Conservation (phyloP, 1,284 basidiomycete genomes). For the Irpex lacteus region DNA sequence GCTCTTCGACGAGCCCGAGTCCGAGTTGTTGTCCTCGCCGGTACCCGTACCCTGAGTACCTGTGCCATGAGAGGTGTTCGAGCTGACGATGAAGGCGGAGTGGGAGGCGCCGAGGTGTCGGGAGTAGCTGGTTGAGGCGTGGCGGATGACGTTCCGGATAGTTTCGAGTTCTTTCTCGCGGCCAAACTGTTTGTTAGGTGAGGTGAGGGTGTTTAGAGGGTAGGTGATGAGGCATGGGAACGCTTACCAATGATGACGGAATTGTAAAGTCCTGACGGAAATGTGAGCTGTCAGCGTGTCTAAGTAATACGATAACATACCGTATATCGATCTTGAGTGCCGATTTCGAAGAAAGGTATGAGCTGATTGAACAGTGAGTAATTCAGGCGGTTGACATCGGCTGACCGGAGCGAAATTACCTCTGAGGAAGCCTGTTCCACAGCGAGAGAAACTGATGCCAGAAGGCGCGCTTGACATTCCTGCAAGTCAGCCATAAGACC, state of each 20-base stretch:
- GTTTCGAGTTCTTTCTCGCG: slow-evolving; percentile 66
- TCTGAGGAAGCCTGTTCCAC: slow-evolving; percentile 55
- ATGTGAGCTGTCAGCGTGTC: neutral
- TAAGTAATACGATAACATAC: slow-evolving; percentile 30
- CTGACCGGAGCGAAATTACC: slow-evolving; percentile 28
- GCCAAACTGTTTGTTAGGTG: slow-evolving; percentile 46
- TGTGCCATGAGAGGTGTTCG: slow-evolving; percentile 34
- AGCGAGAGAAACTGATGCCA: slow-evolving; percentile 53
- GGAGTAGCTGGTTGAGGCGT: slow-evolving; percentile 62
- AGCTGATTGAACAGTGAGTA: slow-evolving; percentile 37
- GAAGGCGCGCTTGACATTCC: slow-evolving; percentile 60
- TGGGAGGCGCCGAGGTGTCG: slow-evolving; percentile 45
- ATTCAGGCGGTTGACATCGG: neutral
- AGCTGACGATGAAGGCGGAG: slow-evolving; percentile 37
- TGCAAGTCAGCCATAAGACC: slow-evolving; percentile 64
- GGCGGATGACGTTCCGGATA: slow-evolving; percentile 62
- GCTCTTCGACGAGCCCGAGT: slow-evolving; percentile 45
- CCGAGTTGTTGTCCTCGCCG: slow-evolving; percentile 38
- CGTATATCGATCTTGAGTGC: slow-evolving; percentile 57
- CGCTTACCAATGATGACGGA: slow-evolving; percentile 55
- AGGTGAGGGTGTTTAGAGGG: too few relatives aligned
- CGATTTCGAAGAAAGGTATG: slow-evolving; percentile 65
- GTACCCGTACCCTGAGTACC: slow-evolving; percentile 14
- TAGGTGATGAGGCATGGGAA: neutral
- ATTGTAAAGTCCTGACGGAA: slow-evolving; percentile 58